Percentiles rank a stretch among this genome's conserved stretches.
These are phyloP conservation scores for Colletotrichum scovillei DNA, from an alignment of 2,329 filamentous ascomycete genomes.

Conservation along the genomic window DNA sequence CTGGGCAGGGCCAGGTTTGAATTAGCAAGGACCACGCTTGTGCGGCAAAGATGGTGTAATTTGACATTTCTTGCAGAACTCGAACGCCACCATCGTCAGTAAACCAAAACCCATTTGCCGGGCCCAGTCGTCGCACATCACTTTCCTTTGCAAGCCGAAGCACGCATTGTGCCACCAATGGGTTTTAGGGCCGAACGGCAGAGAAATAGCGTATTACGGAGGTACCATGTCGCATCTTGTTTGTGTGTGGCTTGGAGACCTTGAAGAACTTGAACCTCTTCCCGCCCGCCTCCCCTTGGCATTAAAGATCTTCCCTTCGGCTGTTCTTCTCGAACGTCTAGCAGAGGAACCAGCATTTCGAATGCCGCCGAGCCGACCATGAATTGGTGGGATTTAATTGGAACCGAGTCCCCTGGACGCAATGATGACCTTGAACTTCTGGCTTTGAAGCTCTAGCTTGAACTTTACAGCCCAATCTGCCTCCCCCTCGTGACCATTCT, in stretches of 20 bases:
- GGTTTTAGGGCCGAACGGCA: slow-evolving; percentile 14
- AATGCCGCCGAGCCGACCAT: not conserved
- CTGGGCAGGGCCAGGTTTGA: not conserved
- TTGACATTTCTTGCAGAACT: not conserved
- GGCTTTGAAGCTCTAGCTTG: not conserved
- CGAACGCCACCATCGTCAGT: slow-evolving; percentile 9
- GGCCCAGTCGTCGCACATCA: not conserved
- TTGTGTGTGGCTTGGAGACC: not conserved
- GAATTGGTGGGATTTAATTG: not conserved
- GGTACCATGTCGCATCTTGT: not conserved
- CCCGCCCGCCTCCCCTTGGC: not conserved
- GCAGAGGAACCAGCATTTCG: not conserved
- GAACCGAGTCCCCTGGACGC: not conserved
- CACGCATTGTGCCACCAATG: slow-evolving; percentile 17
- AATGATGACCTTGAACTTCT: not conserved
- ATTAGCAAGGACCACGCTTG: slow-evolving; percentile 8
- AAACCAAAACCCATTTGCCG: not conserved
- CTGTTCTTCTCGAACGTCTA: slow-evolving; percentile 22
- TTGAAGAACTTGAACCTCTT: not conserved
- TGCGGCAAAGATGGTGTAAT: not conserved
- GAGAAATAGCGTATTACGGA: not conserved
- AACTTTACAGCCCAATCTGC: not conserved
- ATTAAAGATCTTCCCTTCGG: not conserved
- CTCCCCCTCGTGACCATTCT: not conserved
- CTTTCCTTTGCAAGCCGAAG: not conserved